Base-by-base conservation (phyloP, 768 basidiomycete species). In the Pleurotus tuoliensis region DNA sequence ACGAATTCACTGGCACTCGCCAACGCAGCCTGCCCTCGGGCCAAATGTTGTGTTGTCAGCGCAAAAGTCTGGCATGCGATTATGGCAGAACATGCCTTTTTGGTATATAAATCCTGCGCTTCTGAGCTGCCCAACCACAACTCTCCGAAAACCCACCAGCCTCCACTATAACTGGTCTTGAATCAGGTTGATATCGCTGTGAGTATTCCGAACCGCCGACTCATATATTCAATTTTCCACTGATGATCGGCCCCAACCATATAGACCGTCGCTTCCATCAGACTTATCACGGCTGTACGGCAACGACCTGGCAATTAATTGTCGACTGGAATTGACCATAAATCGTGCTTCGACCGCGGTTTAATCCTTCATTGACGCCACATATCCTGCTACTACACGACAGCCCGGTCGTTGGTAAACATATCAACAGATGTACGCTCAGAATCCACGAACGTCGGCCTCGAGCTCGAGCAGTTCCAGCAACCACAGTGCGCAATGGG, bases 391-490 rank as follows among this genome's bases (percentile, higher is more conserved):
- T 11, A 11, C 30, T 34, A 34, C 30, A 34, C 41, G n/a, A 44
- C n/a, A 44, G 41, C 6, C 41, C n/a, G 41, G 4, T 16, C 13
- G 41, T 44, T n/a, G n/a, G n/a, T 44, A 44, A 9, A 4, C 20
- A 3, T 22, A 44, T 16, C 41, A 44, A 8, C n/a, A 44, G 5
- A 53, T 53, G 51, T 53, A 53, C 39, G 51, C 51, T 38, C 51
- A 16, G 22, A 50, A 50, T 16, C 51, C 51, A 12, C 51, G 51
- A 4, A 53, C 51, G 22, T 53, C 51, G 39, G 51, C 51, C 4
- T 53, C 51, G n/a, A 53, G 51, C 39, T 53, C 51, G 18, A 53
- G 51, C 51, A 53, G 51, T 24, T 53, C 51, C n/a, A 53, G 51
- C 51, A 53, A 53, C 22, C 51, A 53, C 38, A 53, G 51, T n/a